Conservation (phyloP, 2,329 filamentous ascomycete species). For the Sclerotinia glacialis region DNA sequence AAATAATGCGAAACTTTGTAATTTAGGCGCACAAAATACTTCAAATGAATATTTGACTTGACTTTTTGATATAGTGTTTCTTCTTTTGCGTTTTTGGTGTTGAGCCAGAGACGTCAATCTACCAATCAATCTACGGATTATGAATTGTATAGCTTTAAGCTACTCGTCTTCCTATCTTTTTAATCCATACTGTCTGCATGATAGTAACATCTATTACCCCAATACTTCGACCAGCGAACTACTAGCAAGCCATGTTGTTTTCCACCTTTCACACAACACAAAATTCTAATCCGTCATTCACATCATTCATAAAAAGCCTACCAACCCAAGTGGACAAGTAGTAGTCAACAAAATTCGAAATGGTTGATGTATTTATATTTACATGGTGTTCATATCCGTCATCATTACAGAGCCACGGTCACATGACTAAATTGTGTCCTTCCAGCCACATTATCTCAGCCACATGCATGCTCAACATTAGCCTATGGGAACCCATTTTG, state of each 20-base stretch:
- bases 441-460: background rate
- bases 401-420: no score
- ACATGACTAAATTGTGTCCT: no score
- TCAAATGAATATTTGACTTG: constrained; percentile 12
- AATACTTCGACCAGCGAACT: background rate
- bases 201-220: background rate
- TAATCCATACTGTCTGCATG: background rate
- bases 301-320: constrained; percentile 16
- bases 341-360: background rate
- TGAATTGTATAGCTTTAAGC: background rate
- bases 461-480: background rate
- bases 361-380: background rate
- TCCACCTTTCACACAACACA: background rate
- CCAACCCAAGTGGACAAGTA: background rate
- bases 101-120: background rate
- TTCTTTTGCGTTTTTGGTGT: background rate
- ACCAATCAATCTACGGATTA: background rate
- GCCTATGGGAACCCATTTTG: background rate
- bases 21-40: constrained; percentile 24
- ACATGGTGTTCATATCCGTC: no score
- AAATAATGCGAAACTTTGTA: constrained; percentile 15
- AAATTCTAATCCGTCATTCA: background rate
- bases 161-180: background rate
- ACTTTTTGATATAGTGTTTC: background rate
- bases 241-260: no score